phyloP scores from a whole-genome alignment of 1,284 basidiomycete genomes.

The Leccinum laetum region DNA sequence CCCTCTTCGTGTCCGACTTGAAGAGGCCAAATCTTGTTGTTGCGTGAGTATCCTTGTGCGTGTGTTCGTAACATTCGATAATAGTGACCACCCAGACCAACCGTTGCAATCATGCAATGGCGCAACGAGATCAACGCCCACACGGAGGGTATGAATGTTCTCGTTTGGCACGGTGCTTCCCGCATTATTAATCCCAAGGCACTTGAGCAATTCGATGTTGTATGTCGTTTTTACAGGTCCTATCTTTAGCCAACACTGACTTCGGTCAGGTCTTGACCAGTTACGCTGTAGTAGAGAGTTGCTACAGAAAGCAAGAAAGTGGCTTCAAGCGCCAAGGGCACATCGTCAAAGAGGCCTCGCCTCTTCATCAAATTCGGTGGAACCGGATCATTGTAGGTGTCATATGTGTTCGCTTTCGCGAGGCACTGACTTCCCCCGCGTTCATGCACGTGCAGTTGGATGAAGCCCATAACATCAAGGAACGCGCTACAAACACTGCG shows the following conservation, averaged over 20 bases:
- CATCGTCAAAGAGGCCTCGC: conserved; percentile 88
- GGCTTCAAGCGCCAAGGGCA: conserved; percentile 89
- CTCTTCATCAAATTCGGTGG: conserved; percentile 89
- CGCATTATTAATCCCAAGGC: conserved; percentile 64
- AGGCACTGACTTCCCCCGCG: background rate
- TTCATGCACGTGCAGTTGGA: conserved; percentile 64
- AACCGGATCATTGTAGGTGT: conserved; percentile 67
- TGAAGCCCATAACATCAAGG: conserved; percentile 99
- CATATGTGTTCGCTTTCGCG: background rate
- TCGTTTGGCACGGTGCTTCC: conserved; percentile 90
- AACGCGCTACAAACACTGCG: conserved; percentile 93
- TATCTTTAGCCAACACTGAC: conserved; percentile 8
- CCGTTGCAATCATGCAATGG: conserved; percentile 99
- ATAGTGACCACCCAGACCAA: conserved; percentile 55
- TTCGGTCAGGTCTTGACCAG: conserved; percentile 58
- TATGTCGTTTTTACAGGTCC: conserved; percentile 46
- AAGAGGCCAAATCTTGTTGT: conserved; percentile 88
- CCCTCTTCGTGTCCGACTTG: conserved; percentile 81
- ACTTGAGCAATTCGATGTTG: conserved; percentile 88
- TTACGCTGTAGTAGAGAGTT: conserved; percentile 89
- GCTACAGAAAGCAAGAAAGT: conserved; percentile 89
- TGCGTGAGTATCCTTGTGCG: conserved; percentile 55
- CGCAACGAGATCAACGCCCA: conserved; percentile 90
- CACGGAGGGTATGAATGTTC: conserved; percentile 77
- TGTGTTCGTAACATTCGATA: conserved; percentile 1